Evolutionary conservation across 2,329 filamentous ascomycete species (phyloP).

Genomic region (Curvularia sp.): DNA sequence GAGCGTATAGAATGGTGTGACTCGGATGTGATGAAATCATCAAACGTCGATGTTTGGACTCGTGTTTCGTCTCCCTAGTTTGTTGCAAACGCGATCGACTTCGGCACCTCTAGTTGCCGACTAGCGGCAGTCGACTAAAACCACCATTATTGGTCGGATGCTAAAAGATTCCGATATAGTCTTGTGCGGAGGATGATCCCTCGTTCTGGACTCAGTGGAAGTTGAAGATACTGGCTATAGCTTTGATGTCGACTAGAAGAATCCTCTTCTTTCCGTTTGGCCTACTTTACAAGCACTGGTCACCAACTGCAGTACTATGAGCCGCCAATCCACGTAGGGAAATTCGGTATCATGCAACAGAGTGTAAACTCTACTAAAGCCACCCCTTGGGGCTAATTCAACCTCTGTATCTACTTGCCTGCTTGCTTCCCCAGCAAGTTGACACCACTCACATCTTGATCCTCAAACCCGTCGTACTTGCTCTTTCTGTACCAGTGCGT

Average conservation of each 20-base stretch:
- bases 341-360: background rate
- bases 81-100: constrained; percentile 18
- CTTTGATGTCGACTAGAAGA: background rate
- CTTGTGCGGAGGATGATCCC: background rate
- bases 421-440: background rate
- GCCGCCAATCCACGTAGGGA: background rate
- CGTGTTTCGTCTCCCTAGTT: constrained; percentile 30
- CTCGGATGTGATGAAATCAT: constrained; percentile 18
- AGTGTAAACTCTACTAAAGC: background rate
- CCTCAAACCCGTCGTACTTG: constrained; percentile 37
- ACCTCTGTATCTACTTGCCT: background rate
- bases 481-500: constrained; percentile 38
- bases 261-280: background rate
- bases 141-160: background rate
- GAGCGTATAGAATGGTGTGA: constrained; percentile 2
- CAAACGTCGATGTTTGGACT: constrained; percentile 41
- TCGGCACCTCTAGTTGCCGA: constrained; percentile 9
- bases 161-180: background rate
- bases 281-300: background rate
- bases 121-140: constrained; percentile 10
- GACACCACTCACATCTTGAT: constrained; percentile 36
- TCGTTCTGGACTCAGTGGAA: background rate
- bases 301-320: background rate
- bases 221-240: background rate
- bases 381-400: background rate